Percentiles rank a stretch among this genome's conserved stretches.
Conservation (phyloP, 129 eudicot genomes). For the Flaveria robusta region DNA sequence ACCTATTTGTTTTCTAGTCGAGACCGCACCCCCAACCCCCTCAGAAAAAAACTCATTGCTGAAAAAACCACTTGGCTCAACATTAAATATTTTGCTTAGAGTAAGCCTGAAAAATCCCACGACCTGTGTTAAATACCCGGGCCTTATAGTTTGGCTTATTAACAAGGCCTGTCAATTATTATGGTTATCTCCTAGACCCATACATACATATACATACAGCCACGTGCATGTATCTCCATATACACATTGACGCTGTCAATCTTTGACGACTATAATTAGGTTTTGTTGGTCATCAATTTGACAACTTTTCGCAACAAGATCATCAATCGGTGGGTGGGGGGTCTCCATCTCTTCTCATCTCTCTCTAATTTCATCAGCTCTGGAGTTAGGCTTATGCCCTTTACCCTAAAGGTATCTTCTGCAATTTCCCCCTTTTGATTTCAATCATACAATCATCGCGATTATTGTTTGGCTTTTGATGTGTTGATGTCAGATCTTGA, state of each 20-base stretch:
- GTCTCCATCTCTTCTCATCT: conserved; percentile 26
- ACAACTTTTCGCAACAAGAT: background rate
- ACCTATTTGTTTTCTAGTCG: too few species aligned
- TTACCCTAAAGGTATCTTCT: conserved; percentile 54
- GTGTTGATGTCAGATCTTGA: conserved; percentile 30
- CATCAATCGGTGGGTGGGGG: conserved; percentile 31
- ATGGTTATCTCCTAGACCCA: conserved; percentile 12
- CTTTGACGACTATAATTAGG: conserved; percentile 32
- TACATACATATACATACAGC: conserved; percentile 16
- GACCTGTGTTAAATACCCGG: too few species aligned
- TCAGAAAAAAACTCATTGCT: too few species aligned
- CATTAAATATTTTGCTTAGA: too few species aligned
- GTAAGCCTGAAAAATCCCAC: too few species aligned
- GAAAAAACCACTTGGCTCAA: too few species aligned
- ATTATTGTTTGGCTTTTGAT: background rate
- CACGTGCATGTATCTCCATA: conserved; percentile 15
- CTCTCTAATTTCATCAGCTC: conserved; percentile 31
- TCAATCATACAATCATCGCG: background rate
- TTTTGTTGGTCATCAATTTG: conserved; percentile 18
- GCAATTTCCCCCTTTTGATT: background rate
- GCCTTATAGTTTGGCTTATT: background rate
- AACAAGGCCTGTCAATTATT: background rate
- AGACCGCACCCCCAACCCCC: too few species aligned
- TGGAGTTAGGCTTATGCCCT: conserved; percentile 82
- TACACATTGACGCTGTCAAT: conserved; percentile 7